phyloP scores from a whole-genome alignment of 257 asterid genomes.

The Penstemon davidsonii region DNA sequence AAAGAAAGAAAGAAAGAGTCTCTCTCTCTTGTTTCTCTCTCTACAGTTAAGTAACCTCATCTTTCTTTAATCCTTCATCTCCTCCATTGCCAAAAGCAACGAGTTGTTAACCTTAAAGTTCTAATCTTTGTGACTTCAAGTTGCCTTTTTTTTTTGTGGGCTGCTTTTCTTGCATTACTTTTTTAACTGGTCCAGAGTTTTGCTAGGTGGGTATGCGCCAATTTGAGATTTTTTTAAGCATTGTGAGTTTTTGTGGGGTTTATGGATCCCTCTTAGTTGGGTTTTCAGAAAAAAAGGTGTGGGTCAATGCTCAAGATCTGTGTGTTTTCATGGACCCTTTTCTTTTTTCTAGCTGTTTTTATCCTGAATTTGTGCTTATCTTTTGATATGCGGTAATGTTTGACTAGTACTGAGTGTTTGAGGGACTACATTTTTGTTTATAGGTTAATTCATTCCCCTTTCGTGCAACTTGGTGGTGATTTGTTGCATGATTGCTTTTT shows the following conservation, averaged over 20 bases:
- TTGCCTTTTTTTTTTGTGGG: conserved; percentile 39
- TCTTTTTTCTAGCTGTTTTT: conserved; percentile 36
- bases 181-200: conserved; percentile 52
- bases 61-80: conserved; percentile 23
- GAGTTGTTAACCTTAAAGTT: conserved; percentile 47
- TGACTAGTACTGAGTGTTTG: conserved; percentile 38
- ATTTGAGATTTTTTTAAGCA: conserved; percentile 16
- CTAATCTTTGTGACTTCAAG: conserved; percentile 53
- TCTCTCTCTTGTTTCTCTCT: conserved; percentile 30
- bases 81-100: conserved; percentile 32
- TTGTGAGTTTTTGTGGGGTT: conserved; percentile 59
- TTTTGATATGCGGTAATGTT: conserved; percentile 42
- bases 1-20: conserved; percentile 17
- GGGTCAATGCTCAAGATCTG: conserved; percentile 79
- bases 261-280: conserved; percentile 54
- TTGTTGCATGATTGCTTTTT: conserved; percentile 23
- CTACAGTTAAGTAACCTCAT: conserved; percentile 38
- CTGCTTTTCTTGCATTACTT: conserved; percentile 44
- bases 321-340: conserved; percentile 54
- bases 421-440: conserved; percentile 46
- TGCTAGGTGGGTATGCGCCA: conserved; percentile 42
- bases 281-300: conserved; percentile 47
- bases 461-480: conserved; percentile 26
- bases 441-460: conserved; percentile 21
- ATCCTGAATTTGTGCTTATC: conserved; percentile 46